Percentiles rank a stretch among this genome's conserved stretches.
These are phyloP conservation scores for Aeschynomene evenia DNA, from an alignment of 306 rosid species.

Conservation along the genomic window DNA sequence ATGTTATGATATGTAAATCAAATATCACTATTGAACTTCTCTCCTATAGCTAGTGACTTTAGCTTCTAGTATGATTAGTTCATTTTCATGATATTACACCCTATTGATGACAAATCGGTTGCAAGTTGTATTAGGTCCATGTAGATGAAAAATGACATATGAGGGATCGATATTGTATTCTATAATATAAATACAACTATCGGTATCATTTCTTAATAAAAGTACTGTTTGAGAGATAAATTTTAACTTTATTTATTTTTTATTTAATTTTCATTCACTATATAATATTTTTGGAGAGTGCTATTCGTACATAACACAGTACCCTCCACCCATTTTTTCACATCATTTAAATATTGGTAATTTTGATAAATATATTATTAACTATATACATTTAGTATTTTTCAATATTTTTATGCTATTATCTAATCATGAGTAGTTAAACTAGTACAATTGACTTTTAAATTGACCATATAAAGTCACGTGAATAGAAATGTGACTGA, in stretches of 20 bases:
- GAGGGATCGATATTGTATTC: not conserved
- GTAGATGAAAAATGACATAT: conserved; percentile 9
- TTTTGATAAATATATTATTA: too few species aligned
- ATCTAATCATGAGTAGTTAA: too few species aligned
- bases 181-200: not conserved
- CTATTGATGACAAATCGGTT: not conserved
- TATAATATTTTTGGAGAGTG: too few species aligned
- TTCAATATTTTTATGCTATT: too few species aligned
- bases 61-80: conserved; percentile 1
- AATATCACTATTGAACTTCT: not conserved
- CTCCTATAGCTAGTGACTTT: not conserved
- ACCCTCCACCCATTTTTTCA: too few species aligned
- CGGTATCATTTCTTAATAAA: not conserved
- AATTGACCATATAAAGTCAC: too few species aligned
- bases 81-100: conserved; percentile 6
- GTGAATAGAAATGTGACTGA: too few species aligned
- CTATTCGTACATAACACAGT: too few species aligned
- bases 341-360: too few species aligned
- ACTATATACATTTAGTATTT: too few species aligned
- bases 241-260: not conserved
- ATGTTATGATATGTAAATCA: conserved; percentile 14
- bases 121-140: conserved; percentile 11
- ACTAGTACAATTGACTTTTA: too few species aligned
- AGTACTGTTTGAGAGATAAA: not conserved
- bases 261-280: too few species aligned